phyloP scores from a whole-genome alignment of 768 basidiomycete genomes.

The Rhodotorula paludigena region DNA sequence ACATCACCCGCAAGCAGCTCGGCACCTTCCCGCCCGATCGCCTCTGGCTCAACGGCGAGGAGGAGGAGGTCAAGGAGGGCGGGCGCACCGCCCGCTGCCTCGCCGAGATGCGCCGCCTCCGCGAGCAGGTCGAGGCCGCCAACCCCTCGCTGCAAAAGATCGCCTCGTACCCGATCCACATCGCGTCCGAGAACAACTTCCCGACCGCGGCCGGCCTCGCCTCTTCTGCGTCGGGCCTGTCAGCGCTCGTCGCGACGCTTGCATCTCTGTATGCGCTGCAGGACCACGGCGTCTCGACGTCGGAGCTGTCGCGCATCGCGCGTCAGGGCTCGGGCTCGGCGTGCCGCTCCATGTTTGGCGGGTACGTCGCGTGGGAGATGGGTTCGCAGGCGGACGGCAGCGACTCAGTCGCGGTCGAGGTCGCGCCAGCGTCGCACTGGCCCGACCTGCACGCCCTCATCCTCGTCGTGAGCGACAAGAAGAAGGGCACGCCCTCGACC shows the following conservation, averaged over 20 bases:
- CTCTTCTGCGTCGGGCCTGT: slow-evolving; percentile 94
- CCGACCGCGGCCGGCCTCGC: slow-evolving; percentile 97
- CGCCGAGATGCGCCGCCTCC: slow-evolving; percentile 70
- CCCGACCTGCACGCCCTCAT: slow-evolving; percentile 93
- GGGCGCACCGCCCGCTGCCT: slow-evolving; percentile 82
- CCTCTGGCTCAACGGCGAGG: slow-evolving; percentile 90
- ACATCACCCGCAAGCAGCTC: not conserved
- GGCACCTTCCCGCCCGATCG: slow-evolving; percentile 65
- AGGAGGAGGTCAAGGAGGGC: slow-evolving; percentile 77
- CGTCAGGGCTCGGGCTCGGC: slow-evolving; percentile 97
- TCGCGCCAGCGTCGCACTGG: slow-evolving; percentile 84
- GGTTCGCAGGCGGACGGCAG: slow-evolving; percentile 63
- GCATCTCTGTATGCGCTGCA: slow-evolving; percentile 73
- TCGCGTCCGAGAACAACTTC: slow-evolving; percentile 96
- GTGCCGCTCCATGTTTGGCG: slow-evolving; percentile 93
- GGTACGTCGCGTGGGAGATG: slow-evolving; percentile 92
- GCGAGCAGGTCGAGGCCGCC: slow-evolving; percentile 64
- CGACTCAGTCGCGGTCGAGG: slow-evolving; percentile 81
- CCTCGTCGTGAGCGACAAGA: slow-evolving; percentile 90
- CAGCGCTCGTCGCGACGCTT: slow-evolving; percentile 85
- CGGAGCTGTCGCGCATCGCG: slow-evolving; percentile 83
- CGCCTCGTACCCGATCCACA: slow-evolving; percentile 70
- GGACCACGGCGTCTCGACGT: slow-evolving; percentile 54
- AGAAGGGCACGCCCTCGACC: slow-evolving; percentile 92
- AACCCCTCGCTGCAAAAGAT: slow-evolving; percentile 52